These are phyloP conservation scores for Saturnispora hagleri DNA, from an alignment of 805 yeast species.

Conservation along the genomic window DNA sequence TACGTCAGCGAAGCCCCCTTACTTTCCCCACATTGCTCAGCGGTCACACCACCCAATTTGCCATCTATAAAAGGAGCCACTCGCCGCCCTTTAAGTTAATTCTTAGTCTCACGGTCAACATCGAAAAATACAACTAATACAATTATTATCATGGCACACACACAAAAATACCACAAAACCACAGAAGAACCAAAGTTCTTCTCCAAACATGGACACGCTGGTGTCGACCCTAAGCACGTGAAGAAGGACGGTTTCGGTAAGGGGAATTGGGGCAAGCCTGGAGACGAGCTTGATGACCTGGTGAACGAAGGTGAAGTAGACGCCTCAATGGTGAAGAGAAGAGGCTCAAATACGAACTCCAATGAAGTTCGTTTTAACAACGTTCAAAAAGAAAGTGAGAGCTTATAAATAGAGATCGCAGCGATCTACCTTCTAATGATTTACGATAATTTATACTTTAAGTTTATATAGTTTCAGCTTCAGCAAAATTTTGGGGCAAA, in stretches of 20 bases:
- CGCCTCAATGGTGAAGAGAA: slow-evolving; percentile 37
- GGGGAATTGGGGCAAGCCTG: slow-evolving; percentile 79
- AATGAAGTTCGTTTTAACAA: slow-evolving; percentile 30
- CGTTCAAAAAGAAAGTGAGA: slow-evolving; percentile 16
- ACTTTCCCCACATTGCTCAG: background rate
- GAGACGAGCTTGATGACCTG: slow-evolving; percentile 65
- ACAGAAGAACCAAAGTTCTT: slow-evolving; percentile 58
- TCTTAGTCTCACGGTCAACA: background rate
- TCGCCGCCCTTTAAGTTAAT: background rate
- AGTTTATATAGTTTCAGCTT: background rate
- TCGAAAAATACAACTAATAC: background rate
- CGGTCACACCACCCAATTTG: background rate
- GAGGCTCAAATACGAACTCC: slow-evolving; percentile 41
- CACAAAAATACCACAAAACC: slow-evolving; percentile 58
- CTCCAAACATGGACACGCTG: slow-evolving; percentile 63
- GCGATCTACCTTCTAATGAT: background rate
- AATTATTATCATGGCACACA: slow-evolving; percentile 52
- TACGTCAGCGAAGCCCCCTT: background rate
- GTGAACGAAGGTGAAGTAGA: slow-evolving; percentile 49
- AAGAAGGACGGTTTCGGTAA: slow-evolving; percentile 83
- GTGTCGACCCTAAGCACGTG: slow-evolving; percentile 63
- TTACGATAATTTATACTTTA: no score
- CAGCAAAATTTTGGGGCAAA: background rate
- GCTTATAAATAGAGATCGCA: background rate
- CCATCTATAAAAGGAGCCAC: background rate